These are phyloP conservation scores for Pyracantha coccinea DNA, from an alignment of 331 rosid species.

Conservation along the genomic window DNA sequence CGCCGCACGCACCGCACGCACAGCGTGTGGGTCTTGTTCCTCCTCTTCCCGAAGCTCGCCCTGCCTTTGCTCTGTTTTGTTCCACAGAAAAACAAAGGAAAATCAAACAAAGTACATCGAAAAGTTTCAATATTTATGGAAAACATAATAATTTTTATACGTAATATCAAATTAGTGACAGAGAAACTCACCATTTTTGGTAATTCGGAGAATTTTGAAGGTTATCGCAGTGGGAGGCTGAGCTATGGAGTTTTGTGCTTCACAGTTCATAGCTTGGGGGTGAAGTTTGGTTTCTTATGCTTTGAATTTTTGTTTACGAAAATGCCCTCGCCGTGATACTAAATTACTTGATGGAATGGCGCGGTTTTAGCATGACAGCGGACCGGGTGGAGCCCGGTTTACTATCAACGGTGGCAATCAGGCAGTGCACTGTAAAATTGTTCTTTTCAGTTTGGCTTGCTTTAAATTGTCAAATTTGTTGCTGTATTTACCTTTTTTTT, in stretches of 20 bases:
- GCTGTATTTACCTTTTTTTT: too few relatives aligned
- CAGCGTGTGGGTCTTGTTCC: slow-evolving; percentile 29
- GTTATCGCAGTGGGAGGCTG: neutral
- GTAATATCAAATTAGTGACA: neutral
- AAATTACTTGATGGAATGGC: neutral
- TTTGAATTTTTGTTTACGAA: neutral
- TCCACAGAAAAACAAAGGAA: neutral
- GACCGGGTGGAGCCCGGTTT: neutral
- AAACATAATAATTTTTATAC: too few relatives aligned
- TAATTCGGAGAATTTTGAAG: neutral
- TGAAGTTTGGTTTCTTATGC: neutral
- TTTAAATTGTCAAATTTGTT: too few relatives aligned
- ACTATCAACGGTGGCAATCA: neutral
- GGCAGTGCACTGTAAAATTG: neutral
- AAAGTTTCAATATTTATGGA: neutral
- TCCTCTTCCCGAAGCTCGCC: slow-evolving; percentile 28
- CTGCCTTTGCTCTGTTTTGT: slow-evolving; percentile 27
- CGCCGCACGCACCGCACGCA: slow-evolving; percentile 19
- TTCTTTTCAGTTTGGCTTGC: too few relatives aligned
- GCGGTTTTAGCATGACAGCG: neutral
- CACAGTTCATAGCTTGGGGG: neutral
- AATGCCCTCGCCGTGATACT: neutral
- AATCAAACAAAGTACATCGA: neutral
- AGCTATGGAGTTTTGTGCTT: neutral
- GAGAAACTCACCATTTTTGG: neutral